Evolutionary conservation across 345 rosid genomes (phyloP).

Genomic region (Mercurialis annua): DNA sequence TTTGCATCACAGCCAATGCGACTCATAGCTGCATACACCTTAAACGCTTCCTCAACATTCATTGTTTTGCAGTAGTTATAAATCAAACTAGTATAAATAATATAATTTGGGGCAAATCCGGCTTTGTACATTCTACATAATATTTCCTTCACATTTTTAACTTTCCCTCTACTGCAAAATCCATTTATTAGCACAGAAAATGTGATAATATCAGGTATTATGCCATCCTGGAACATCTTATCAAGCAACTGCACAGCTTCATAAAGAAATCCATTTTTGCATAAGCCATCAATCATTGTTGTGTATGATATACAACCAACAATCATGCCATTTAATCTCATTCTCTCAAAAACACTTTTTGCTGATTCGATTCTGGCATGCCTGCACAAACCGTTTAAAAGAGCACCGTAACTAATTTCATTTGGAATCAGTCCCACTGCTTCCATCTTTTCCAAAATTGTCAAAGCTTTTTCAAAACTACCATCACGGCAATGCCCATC

Average conservation of each 20-base stretch:
- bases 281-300: conserved; percentile 67
- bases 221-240: conserved; percentile 58
- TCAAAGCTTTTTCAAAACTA: conserved; percentile 58
- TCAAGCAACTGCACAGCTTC: conserved; percentile 56
- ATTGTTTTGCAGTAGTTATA: conserved; percentile 57
- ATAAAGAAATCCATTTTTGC: conserved; percentile 54
- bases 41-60: conserved; percentile 53
- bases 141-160: conserved; percentile 48
- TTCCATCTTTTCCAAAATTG: conserved; percentile 59
- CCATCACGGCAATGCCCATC: conserved; percentile 53
- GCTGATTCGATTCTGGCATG: conserved; percentile 57
- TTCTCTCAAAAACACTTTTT: conserved; percentile 52
- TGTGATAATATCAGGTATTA: conserved; percentile 63
- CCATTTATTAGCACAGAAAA: conserved; percentile 82
- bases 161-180: conserved; percentile 50
- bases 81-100: conserved; percentile 56
- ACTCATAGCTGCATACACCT: conserved; percentile 55
- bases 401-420: conserved; percentile 62
- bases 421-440: conserved; percentile 45
- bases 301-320: conserved; percentile 61
- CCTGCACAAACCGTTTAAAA: conserved; percentile 70
- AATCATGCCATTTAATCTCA: conserved; percentile 53
- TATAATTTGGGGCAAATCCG: conserved; percentile 56
- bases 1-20: conserved; percentile 41
- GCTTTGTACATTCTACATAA: conserved; percentile 60